Conservation (phyloP, 2,329 filamentous ascomycete genomes). For the Sporothrix phasma region DNA sequence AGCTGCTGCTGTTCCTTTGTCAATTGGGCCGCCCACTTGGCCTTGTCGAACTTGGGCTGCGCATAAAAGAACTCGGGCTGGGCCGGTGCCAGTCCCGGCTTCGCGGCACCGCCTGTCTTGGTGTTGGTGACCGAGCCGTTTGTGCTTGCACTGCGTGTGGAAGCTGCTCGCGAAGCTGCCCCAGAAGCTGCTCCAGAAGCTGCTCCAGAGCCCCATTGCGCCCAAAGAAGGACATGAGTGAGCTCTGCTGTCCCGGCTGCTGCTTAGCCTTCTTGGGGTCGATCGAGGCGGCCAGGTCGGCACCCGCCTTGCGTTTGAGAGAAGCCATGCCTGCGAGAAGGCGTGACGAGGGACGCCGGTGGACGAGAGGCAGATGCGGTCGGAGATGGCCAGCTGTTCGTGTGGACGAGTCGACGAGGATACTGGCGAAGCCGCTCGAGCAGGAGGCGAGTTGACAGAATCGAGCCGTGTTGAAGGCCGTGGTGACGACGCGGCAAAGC, state of each 20-base stretch:
- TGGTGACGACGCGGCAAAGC: neutral
- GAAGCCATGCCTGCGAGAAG: conserved; percentile 35
- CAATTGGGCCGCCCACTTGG: conserved; percentile 74
- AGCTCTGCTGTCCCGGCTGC: conserved; percentile 41
- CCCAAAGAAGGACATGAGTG: conserved; percentile 84
- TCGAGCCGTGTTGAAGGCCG: neutral
- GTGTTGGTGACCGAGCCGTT: neutral
- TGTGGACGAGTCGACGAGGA: neutral
- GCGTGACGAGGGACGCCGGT: neutral
- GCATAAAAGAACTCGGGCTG: conserved; percentile 16
- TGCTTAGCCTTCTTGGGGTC: conserved; percentile 63
- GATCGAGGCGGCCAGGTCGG: conserved; percentile 28
- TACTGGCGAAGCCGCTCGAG: neutral
- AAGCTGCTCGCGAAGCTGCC: neutral
- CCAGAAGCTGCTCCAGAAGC: neutral
- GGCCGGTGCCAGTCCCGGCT: conserved; percentile 16
- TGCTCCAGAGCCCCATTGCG: conserved; percentile 35
- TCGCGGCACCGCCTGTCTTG: conserved; percentile 18
- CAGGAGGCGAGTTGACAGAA: neutral
- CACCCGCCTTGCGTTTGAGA: conserved; percentile 57
- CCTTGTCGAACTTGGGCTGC: conserved; percentile 66
- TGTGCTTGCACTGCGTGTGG: neutral
- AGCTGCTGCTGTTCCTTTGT: conserved; percentile 73
- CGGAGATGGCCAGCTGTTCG: neutral
- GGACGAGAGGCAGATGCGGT: neutral